Percentiles rank a stretch among this genome's conserved stretches.
Conservation (phyloP, 1,284 basidiomycete genomes). For the Fomitiporia mediterranea region DNA sequence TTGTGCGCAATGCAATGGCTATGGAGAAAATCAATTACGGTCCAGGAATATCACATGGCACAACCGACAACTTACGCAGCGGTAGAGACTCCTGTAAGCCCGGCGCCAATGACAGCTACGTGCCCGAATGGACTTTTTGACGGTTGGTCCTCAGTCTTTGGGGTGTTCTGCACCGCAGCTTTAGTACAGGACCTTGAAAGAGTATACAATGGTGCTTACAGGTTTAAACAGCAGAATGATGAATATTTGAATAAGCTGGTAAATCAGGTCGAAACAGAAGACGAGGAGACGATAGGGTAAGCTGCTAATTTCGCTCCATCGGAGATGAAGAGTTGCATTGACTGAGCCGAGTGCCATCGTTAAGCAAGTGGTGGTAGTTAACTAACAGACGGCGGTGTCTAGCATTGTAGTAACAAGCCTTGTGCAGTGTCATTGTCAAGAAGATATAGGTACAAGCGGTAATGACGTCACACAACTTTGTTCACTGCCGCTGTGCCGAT, state of each 20-base stretch:
- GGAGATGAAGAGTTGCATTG: conserved; percentile 5
- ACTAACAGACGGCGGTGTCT: too few relatives aligned
- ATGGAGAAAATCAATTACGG: too few relatives aligned
- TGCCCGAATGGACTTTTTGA: conserved; percentile 34
- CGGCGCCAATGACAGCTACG: conserved; percentile 50
- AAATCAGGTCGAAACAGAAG: conserved; percentile 32
- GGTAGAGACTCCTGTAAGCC: conserved; percentile 46
- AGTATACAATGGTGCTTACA: conserved; percentile 26
- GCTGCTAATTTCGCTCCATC: conserved; percentile 6
- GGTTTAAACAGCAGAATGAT: conserved; percentile 42
- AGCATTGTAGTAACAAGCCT: too few relatives aligned
- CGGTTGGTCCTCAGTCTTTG: conserved; percentile 28
- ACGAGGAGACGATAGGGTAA: conserved; percentile 12
- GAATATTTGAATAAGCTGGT: conserved; percentile 35
- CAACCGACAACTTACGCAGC: conserved; percentile 35
- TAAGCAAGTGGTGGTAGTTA: too few relatives aligned
- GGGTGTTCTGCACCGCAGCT: conserved; percentile 21
- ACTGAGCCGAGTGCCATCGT: too few relatives aligned
- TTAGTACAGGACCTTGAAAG: conserved; percentile 18
- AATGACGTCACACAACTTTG: too few relatives aligned
- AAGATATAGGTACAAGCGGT: too few relatives aligned
- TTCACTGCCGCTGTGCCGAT: too few relatives aligned
- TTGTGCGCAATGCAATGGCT: conserved; percentile 48
- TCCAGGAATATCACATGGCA: too few relatives aligned
- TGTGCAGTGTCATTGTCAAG: too few relatives aligned